Conservation (phyloP, 179 eudicot genomes). For the Spergularia azorica region DNA sequence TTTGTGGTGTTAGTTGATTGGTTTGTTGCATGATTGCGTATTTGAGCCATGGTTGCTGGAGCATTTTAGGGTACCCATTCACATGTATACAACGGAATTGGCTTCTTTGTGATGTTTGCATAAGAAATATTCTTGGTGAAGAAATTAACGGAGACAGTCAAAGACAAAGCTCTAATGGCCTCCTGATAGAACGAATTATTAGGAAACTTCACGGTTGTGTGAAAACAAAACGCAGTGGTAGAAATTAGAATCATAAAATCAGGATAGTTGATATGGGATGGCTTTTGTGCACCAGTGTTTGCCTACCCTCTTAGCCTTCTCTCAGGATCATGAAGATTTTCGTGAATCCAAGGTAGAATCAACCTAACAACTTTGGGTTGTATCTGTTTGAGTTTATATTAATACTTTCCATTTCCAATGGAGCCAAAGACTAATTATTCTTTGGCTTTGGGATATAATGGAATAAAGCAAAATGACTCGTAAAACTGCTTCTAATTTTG, state of each 20-base stretch:
- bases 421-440: too few species aligned
- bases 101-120: too few species aligned
- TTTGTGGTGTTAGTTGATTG: too few species aligned
- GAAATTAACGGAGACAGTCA: not conserved
- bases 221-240: not conserved
- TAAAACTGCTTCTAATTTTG: too few species aligned
- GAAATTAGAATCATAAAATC: not conserved
- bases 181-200: not conserved
- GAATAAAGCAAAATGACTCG: too few species aligned
- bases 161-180: not conserved
- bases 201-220: not conserved
- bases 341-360: not conserved
- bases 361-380: not conserved
- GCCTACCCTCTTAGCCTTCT: not conserved
- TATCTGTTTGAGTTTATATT: not conserved
- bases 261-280: not conserved
- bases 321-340: not conserved
- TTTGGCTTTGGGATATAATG: too few species aligned
- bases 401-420: too few species aligned
- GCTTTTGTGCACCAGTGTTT: not conserved
- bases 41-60: too few species aligned
- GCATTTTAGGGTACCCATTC: too few species aligned
- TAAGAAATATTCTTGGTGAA: too few species aligned
- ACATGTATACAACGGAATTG: too few species aligned
- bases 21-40: too few species aligned